phyloP scores from a whole-genome alignment of 768 basidiomycete species.

The Favolaschia claudopus region DNA sequence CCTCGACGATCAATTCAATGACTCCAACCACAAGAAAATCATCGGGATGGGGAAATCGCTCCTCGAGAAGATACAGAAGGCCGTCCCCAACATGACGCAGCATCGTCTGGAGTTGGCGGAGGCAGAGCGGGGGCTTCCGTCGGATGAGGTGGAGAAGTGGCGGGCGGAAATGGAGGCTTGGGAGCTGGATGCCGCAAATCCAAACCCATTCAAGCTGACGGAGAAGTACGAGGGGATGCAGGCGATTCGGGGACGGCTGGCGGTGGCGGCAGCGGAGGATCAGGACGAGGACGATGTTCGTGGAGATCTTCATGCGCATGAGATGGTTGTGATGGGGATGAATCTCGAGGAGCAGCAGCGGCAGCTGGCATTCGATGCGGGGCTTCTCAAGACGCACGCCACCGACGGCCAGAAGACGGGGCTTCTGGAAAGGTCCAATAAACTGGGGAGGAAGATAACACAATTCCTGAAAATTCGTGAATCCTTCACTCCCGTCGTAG shows the following conservation, averaged over 20 bases:
- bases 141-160: background rate
- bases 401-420: background rate
- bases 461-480: background rate
- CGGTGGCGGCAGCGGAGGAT: slow-evolving; percentile 23
- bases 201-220: slow-evolving; percentile 17
- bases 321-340: slow-evolving; percentile 15
- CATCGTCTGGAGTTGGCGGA: background rate
- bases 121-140: background rate
- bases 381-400: background rate
- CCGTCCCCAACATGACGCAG: background rate
- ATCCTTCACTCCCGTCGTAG: background rate
- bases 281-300: background rate
- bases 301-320: background rate
- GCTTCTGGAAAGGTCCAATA: background rate
- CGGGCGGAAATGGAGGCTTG: background rate
- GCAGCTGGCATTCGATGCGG: background rate
- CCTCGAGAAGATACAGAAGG: background rate
- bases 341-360: slow-evolving; percentile 27
- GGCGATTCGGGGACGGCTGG: slow-evolving; percentile 22
- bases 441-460: background rate
- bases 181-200: slow-evolving; percentile 13
- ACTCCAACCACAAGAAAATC: slow-evolving; percentile 10
- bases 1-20: slow-evolving; percentile 5
- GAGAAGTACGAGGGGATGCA: slow-evolving; percentile 3
- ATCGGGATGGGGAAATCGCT: background rate